Evolutionary conservation across 257 asterid species (phyloP).

Genomic region (Leonotis leonurus): DNA sequence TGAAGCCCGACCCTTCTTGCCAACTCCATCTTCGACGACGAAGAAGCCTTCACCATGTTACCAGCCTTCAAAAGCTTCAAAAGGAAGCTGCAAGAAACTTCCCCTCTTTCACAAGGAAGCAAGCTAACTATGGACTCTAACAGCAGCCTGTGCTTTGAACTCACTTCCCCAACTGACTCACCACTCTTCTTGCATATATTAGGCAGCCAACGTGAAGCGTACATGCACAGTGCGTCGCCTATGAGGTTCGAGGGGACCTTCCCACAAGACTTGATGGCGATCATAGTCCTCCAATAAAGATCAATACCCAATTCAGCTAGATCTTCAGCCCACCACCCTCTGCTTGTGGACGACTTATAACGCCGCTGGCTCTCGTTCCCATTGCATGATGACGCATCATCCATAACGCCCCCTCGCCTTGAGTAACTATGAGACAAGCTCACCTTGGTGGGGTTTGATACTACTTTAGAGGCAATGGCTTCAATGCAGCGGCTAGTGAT

Average conservation of each 20-base stretch:
- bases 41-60: constrained; percentile 55
- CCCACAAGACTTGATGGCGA: constrained; percentile 69
- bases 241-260: constrained; percentile 48
- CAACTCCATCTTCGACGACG: constrained; percentile 61
- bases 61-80: constrained; percentile 75
- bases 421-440: constrained; percentile 58
- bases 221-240: constrained; percentile 68
- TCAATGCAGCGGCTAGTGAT: constrained; percentile 65
- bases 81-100: constrained; percentile 72
- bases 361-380: constrained; percentile 49
- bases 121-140: constrained; percentile 79
- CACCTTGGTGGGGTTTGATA: constrained; percentile 47
- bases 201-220: constrained; percentile 70
- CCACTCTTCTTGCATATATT: constrained; percentile 27
- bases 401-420: constrained; percentile 47
- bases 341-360: constrained; percentile 16
- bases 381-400: constrained; percentile 44
- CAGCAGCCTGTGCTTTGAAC: constrained; percentile 50
- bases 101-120: constrained; percentile 61
- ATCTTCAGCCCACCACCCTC: constrained; percentile 91
- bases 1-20: constrained; percentile 57
- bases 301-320: constrained; percentile 72
- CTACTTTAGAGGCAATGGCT: constrained; percentile 53
- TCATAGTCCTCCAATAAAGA: constrained; percentile 85
- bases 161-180: constrained; percentile 24